Evolutionary conservation across 257 asterid genomes (phyloP), one percentile per base, ranked within the genome.

Genomic region (Verbena officinalis): DNA sequence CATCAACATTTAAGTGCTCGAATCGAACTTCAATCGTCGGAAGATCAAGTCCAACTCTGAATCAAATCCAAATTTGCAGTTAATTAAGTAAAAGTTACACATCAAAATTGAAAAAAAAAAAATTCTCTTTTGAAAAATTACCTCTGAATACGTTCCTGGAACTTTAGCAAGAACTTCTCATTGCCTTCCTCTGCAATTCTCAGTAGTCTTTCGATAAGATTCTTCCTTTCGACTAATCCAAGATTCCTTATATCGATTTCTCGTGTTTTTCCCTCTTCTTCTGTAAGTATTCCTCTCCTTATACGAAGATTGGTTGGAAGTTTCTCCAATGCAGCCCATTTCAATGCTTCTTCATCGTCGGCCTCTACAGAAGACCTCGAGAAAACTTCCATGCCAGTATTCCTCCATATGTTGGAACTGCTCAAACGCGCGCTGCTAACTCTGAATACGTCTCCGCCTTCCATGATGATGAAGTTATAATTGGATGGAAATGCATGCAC

Each of bases 241-340:
- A 91, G 95, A 60, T 81, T 68, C 64, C 66, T 71, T 22, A 88
- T 66, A 46, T 91, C 94, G 38, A 91, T 67, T 61, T 88, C 96
- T 55, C 78, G 69, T 1, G 81, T 11, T 12, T 74, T 75, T 0
- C 96, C 98, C 46, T 81, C 58, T 33, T 69, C 85, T 64, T 74
- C 92, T 15, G 80, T 64, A 1, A 86, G 79, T 22, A 91, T 75
- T 10, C 95, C 98, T 71, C 88, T 81, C 64, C 81, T 66, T 52
- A 91, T 70, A 17, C 96, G 87, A 20, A 84, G 79, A 74, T 79
- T 73, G 0, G 98, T 91, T 0, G 98, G 96, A 9, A 91, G 90
- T 54, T 80, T 88, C 75, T 91, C 96, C 57, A 88, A 46, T 16
- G 96, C 86, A 4, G 98, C 98, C 98, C 98, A 91, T 64, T 77